Percentiles rank a stretch among this genome's conserved stretches.
Conservation (phyloP, 495 filamentous ascomycete species). For the Oleoguttula mirabilis region DNA sequence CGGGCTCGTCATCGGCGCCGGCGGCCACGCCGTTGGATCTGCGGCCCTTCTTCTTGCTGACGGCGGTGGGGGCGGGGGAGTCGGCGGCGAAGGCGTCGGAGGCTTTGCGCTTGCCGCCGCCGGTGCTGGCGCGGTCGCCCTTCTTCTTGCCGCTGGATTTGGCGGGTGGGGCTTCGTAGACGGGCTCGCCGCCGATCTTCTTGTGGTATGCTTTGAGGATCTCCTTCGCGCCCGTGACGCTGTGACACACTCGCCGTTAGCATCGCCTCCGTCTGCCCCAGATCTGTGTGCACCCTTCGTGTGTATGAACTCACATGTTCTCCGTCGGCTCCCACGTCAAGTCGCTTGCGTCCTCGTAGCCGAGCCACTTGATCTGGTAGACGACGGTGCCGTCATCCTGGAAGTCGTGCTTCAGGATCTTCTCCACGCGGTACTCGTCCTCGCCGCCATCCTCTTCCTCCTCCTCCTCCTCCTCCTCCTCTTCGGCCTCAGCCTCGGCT, state of each 20-base stretch:
- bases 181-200: conserved; percentile 44
- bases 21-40: conserved; percentile 5
- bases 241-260: no score
- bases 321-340: conserved; percentile 50
- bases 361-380: conserved; percentile 53
- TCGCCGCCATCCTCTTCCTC: conserved; percentile 35
- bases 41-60: conserved; percentile 13
- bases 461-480: conserved; percentile 33
- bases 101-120: conserved; percentile 27
- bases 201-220: conserved; percentile 43
- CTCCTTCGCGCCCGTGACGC: conserved; percentile 44
- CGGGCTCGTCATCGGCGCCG: background rate
- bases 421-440: conserved; percentile 43
- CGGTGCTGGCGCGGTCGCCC: conserved; percentile 22
- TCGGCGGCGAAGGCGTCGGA: conserved; percentile 13
- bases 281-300: background rate
- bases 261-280: no score
- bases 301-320: conserved; percentile 42
- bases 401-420: conserved; percentile 41
- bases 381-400: conserved; percentile 32
- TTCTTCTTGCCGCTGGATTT: conserved; percentile 10
- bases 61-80: conserved; percentile 18
- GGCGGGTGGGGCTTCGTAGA: conserved; percentile 20
- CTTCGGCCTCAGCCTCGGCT: conserved; percentile 26
- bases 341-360: conserved; percentile 44